Percentiles rank a stretch among this genome's conserved stretches.
Conservation (phyloP, 768 basidiomycete genomes). For the Suillus subaureus region DNA sequence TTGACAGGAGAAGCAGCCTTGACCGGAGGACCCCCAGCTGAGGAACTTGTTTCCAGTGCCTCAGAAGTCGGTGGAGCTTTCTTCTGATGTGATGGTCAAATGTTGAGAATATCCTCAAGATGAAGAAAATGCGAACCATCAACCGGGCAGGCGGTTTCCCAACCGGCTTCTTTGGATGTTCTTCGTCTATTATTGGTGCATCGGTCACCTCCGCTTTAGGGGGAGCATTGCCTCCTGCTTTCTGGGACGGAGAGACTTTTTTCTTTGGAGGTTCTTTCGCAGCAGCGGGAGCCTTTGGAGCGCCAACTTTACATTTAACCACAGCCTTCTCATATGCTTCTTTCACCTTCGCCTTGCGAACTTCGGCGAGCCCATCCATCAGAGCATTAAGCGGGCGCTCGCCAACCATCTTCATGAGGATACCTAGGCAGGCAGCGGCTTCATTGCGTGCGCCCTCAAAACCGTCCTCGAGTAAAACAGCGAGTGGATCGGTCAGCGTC, state of each 20-base stretch:
- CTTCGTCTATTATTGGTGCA: conserved; percentile 28
- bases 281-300: conserved; percentile 39
- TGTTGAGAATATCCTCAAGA: not conserved
- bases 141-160: conserved; percentile 57
- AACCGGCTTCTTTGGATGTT: conserved; percentile 42
- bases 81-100: conserved; percentile 44
- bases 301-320: conserved; percentile 84
- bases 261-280: conserved; percentile 41
- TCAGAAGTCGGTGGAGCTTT: conserved; percentile 46
- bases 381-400: conserved; percentile 88
- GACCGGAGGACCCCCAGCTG: conserved; percentile 28
- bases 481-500: conserved; percentile 74
- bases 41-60: conserved; percentile 27
- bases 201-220: conserved; percentile 21
- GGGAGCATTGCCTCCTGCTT: conserved; percentile 17
- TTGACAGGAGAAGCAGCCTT: conserved; percentile 39
- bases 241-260: conserved; percentile 33
- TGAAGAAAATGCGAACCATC: conserved; percentile 30
- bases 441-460: conserved; percentile 88
- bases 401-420: conserved; percentile 95
- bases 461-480: conserved; percentile 80
- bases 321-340: conserved; percentile 90
- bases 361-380: conserved; percentile 83
- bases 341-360: conserved; percentile 90
- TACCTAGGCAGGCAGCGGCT: conserved; percentile 86